Evolutionary conservation across 148 eudicot genomes (phyloP), one percentile per base, ranked within the genome.

Genomic region (Persicaria tinctoria): DNA sequence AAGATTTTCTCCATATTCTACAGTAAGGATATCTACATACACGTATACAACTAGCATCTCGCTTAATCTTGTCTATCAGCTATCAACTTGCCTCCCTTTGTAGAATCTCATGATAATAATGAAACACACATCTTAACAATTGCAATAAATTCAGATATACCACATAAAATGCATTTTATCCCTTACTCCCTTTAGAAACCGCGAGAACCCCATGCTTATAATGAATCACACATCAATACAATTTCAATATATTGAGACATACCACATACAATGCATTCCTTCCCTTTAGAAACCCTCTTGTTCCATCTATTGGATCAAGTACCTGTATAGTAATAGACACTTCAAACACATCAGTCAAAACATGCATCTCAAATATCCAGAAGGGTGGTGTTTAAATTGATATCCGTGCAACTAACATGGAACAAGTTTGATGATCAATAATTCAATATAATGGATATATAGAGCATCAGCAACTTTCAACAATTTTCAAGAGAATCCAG

Each of bases 231-330:
- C 47, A 66, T 23, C 14, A 27, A 27, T 13, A 66, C 20, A 13
- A 14, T 66, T 44, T 16, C 70, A 41, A 12, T 14, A 41, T 38
- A 38, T 5, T 38, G 46, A 6, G 18, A 12, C 93, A 80, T 90
- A 90, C 99, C 97, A 95, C 99, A 77, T 95, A 95, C 72, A 92
- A 85, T 70, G 92, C 94, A 56, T 82, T 84, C 69, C 80, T 79
- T 77, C 99, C 97, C 82, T 82, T 87, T 45, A 92, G 85, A 81
- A 95, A 95, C 68, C 99, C 97, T 74, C 87, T 76, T 53, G 97
- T 95, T 64, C 97, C 99, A 84, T 95, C 99, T 79, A 95, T 92
- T 49, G 99, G 99, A 83, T 95, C 99, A 82, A 95, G 84, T 41
- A 95, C 89, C 97, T 95, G 88, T 55, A 84, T 38, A 18, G 59